Evolutionary conservation across 768 basidiomycete genomes (phyloP).

Genomic region (Lanmaoa rubissima): DNA sequence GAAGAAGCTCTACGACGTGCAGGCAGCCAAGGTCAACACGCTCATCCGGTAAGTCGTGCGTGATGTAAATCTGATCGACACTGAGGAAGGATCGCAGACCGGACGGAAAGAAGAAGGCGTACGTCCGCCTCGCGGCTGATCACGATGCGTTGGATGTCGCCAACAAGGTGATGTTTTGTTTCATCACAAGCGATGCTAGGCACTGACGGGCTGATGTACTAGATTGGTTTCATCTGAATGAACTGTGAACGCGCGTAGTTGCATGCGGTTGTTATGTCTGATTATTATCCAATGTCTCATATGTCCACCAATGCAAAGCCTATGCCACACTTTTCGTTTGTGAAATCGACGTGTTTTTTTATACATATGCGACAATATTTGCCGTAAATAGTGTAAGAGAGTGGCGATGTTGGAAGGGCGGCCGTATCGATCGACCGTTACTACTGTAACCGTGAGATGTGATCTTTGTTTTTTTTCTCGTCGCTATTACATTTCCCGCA

Average conservation of each 20-base stretch:
- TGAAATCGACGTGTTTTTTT: not conserved
- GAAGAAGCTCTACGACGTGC: constrained; percentile 98
- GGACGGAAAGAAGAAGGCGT: constrained; percentile 99
- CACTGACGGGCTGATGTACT: not conserved
- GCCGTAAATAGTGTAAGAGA: not conserved
- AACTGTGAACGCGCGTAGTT: not conserved
- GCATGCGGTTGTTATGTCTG: not conserved
- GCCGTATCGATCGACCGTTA: not conserved
- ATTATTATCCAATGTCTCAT: constrained; percentile 2
- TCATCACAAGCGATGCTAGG: not conserved
- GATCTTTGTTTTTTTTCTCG: constrained; percentile 9
- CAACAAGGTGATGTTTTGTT: constrained; percentile 70
- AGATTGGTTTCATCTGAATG: constrained; percentile 93
- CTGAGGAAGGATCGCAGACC: constrained; percentile 51
- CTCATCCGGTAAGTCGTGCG: constrained; percentile 76
- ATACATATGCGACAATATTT: not conserved
- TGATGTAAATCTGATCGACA: not conserved
- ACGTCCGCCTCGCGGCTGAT: constrained; percentile 92
- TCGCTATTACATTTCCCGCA: constrained; percentile 8
- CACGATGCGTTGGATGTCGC: constrained; percentile 96
- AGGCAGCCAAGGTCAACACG: constrained; percentile 96
- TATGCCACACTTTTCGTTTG: not conserved
- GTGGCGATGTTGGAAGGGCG: not conserved
- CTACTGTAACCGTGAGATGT: not conserved
- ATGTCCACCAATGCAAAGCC: constrained; percentile 10